Base-by-base conservation (phyloP, 148 eudicot species). In the Vaccinium vitisidaea region DNA sequence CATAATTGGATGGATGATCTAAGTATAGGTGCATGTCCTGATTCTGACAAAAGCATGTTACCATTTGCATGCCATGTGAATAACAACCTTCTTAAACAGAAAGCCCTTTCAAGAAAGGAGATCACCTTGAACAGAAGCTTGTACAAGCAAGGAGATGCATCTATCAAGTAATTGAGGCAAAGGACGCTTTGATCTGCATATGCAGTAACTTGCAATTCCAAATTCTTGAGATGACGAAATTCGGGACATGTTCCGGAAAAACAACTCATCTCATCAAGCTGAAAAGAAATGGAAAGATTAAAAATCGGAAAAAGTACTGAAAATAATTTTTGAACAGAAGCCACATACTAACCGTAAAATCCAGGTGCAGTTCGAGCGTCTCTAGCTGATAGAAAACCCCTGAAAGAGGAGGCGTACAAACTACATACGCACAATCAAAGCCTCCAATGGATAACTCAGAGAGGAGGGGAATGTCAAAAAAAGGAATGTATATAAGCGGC, bases 91-190 rank as follows among this genome's bases (percentile, higher is more conserved):
- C 21, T 56, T 5, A 56, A 56, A 18, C 6, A 4, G 61, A 56
- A 56, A 56, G 61, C n/a, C 14, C 21, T 56, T 56, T 56, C 7
- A 4, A 16, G 61, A 56, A 56, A 56, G n/a, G 61, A 56, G 61
- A 56, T 67, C 73, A 25, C 32, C 27, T 67, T 67, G 1, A 67
- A 12, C 36, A 25, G 36, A 67, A 67, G 32, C 71, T 65, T 65
- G 30, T 67, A n/a, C 32, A 67, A 67, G 73, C 36, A 67, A n/a
- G 73, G 73, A 67, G 73, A n/a, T 25, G 73, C 73, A 25, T 67
- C 73, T 9, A 25, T 67, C 36, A 67, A 67, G 36, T 9, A 67
- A 67, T 1, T 21, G 73, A 67, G 73, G 36, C 27, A 67, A n/a
- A 27, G 32, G 30, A 67, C 0, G 36, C 73, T 67, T 67, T 67